These are phyloP conservation scores for Yamadazyma membranifaciens DNA, from an alignment of 1,139 yeast genomes.

Conservation along the genomic window DNA sequence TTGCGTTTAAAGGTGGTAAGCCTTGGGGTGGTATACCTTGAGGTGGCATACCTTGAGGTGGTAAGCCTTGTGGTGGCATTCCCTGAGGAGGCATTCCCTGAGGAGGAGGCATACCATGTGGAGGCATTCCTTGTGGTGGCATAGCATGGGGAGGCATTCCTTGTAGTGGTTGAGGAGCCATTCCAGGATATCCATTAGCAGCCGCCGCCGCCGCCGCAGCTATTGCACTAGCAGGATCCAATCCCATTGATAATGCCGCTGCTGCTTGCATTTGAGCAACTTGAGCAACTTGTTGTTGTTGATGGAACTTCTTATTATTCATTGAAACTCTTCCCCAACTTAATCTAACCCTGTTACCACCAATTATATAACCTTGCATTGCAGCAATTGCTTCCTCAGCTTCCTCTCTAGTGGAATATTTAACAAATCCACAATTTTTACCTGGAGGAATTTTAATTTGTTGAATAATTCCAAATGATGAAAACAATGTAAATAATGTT, in stretches of 20 bases:
- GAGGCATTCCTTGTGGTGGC: conserved; percentile 12
- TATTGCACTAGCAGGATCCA: conserved; percentile 25
- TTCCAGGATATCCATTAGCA: conserved; percentile 18
- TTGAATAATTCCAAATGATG: conserved; percentile 80
- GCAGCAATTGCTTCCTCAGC: conserved; percentile 89
- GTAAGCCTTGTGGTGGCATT: conserved; percentile 12
- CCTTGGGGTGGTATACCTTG: conserved; percentile 3
- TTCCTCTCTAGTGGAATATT: conserved; percentile 71
- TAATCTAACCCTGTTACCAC: conserved; percentile 78
- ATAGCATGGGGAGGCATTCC: conserved; percentile 9
- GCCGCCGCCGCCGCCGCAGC: conserved; percentile 23
- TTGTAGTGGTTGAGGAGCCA: conserved; percentile 11
- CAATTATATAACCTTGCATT: conserved; percentile 91
- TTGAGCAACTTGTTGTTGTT: conserved; percentile 33
- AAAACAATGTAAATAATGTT: conserved; percentile 69
- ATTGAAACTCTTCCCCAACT: conserved; percentile 78
- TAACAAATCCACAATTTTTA: conserved; percentile 92
- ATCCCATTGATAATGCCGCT: conserved; percentile 35
- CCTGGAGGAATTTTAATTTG: conserved; percentile 90
- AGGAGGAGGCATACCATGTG: conserved; percentile 13
- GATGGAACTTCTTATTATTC: conserved; percentile 33
- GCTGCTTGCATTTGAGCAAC: conserved; percentile 38
- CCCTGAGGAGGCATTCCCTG: conserved; percentile 4
- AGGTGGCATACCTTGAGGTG: conserved; percentile 10
- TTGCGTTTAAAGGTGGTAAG: neutral